Evolutionary conservation across 2,329 filamentous ascomycete genomes (phyloP).

Genomic region (Xylaria hypoxylon): DNA sequence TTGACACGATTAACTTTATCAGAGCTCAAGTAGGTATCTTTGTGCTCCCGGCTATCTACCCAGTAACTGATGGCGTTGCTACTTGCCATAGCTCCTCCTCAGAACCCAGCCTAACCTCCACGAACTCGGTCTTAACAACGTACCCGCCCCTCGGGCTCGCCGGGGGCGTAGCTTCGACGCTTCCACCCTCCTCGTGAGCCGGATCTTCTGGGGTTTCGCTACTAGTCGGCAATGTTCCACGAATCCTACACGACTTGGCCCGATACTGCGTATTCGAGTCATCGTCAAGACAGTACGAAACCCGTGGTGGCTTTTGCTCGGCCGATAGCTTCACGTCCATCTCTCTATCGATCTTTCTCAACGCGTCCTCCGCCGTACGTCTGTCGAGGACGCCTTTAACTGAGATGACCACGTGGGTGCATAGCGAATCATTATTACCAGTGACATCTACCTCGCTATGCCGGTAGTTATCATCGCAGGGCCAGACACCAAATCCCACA

Average conservation of each 20-base stretch:
- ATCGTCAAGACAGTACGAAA: neutral
- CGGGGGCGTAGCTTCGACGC: neutral
- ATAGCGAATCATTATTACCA: neutral
- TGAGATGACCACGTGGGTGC: neutral
- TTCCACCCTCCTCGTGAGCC: neutral
- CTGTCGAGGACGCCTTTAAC: neutral
- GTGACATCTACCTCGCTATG: neutral
- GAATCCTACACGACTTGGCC: constrained; percentile 6
- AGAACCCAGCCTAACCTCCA: neutral
- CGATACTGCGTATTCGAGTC: constrained; percentile 7
- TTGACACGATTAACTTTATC: too few relatives aligned
- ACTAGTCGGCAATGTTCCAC: neutral
- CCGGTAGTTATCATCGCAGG: constrained; percentile 1
- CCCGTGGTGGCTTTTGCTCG: constrained; percentile 1
- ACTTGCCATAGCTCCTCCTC: neutral
- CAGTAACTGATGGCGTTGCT: neutral
- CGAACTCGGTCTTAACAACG: neutral
- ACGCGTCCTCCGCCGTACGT: neutral
- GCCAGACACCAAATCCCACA: constrained; percentile 21
- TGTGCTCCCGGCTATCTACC: too few relatives aligned
- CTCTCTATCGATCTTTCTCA: constrained; percentile 9
- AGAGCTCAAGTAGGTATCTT: too few relatives aligned
- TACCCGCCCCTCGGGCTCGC: neutral
- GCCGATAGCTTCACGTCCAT: neutral
- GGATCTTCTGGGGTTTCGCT: neutral